Conservation (phyloP, 768 basidiomycete species). For the Tubosaeta brunneosetosa region DNA sequence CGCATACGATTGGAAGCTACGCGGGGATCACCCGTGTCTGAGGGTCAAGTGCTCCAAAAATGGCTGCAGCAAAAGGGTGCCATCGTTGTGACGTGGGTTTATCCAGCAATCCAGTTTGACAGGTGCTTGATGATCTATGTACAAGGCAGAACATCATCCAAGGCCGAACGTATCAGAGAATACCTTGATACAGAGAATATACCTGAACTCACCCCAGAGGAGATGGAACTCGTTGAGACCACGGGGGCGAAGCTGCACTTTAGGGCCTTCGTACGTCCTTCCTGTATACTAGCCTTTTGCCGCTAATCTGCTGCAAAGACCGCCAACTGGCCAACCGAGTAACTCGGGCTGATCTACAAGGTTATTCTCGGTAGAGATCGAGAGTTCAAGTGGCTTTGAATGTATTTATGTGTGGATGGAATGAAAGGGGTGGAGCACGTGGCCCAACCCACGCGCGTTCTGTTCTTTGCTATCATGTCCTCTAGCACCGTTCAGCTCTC, state of each 20-base stretch:
- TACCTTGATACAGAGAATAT: constrained; percentile 28
- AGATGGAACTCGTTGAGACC: constrained; percentile 22
- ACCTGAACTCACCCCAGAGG: constrained; percentile 25
- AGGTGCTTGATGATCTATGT: neutral
- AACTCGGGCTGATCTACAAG: too few species aligned
- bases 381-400: too few species aligned
- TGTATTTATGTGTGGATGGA: too few species aligned
- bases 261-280: constrained; percentile 25
- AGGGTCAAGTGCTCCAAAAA: constrained; percentile 28
- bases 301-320: constrained; percentile 10
- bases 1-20: constrained; percentile 26
- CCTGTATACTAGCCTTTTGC: neutral
- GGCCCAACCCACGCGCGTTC: constrained; percentile 10
- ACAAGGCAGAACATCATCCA: constrained; percentile 29
- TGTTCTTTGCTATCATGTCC: constrained; percentile 15
- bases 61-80: constrained; percentile 29
- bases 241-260: constrained; percentile 22
- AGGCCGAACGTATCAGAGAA: constrained; percentile 31
- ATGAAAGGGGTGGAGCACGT: constrained; percentile 5
- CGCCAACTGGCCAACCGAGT: constrained; percentile 19
- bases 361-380: too few species aligned
- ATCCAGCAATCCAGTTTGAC: neutral
- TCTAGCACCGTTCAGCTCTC: constrained; percentile 14
- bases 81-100: constrained; percentile 30
- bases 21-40: constrained; percentile 25